phyloP scores from a whole-genome alignment of 2,329 filamentous ascomycete genomes.

The Hymenoscyphus salicellus region DNA sequence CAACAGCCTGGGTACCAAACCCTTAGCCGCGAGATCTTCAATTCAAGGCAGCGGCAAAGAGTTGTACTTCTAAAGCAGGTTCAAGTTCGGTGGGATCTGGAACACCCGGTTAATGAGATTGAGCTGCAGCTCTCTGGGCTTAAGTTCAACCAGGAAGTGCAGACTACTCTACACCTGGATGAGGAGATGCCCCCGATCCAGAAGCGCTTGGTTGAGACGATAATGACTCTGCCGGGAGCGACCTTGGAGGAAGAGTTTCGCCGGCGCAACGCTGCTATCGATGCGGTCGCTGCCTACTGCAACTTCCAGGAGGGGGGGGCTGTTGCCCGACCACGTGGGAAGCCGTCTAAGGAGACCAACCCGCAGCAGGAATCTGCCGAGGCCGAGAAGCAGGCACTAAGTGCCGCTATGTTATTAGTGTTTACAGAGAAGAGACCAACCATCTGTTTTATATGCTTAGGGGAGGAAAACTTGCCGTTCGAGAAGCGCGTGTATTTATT shows the following conservation, averaged over 20 bases:
- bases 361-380: constrained; percentile 22
- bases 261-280: constrained; percentile 30
- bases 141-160: constrained; percentile 16
- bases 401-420: constrained; percentile 23
- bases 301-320: constrained; percentile 21
- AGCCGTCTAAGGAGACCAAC: constrained; percentile 18
- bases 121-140: constrained; percentile 23
- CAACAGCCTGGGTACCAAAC: constrained; percentile 17
- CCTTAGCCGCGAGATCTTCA: constrained; percentile 20
- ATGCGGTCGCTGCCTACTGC: constrained; percentile 32
- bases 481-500: constrained; percentile 14
- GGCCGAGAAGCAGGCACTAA: constrained; percentile 26
- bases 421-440: constrained; percentile 24
- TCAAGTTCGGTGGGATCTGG: constrained; percentile 18
- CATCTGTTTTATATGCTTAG: constrained; percentile 25
- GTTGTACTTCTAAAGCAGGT: constrained; percentile 20
- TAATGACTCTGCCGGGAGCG: constrained; percentile 30
- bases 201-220: constrained; percentile 30
- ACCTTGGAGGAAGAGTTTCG: constrained; percentile 22
- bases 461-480: constrained; percentile 19
- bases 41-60: constrained; percentile 17
- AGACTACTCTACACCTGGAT: constrained; percentile 21
- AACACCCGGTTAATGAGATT: constrained; percentile 24
- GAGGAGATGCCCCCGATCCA: constrained; percentile 28
- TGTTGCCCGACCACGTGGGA: constrained; percentile 16